A percentile compares a stretch with the other conserved stretches of the same genome.
phyloP scores from a whole-genome alignment of 306 rosid genomes.

The Ziziphus jujuba region DNA sequence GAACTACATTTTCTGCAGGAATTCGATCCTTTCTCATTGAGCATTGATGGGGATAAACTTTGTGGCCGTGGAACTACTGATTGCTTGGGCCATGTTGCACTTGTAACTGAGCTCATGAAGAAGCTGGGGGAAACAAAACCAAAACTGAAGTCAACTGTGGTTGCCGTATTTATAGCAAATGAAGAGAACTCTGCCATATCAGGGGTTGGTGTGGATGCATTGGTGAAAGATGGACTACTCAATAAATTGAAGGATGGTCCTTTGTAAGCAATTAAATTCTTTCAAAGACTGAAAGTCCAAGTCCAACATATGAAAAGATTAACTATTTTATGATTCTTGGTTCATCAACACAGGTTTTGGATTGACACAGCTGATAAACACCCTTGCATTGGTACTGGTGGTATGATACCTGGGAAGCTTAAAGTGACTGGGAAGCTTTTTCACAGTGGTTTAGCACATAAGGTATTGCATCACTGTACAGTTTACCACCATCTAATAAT shows the following conservation, averaged over 20 bases:
- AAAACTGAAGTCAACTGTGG: constrained; percentile 70
- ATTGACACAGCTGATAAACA: constrained; percentile 92
- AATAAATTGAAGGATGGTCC: constrained; percentile 77
- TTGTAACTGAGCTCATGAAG: constrained; percentile 76
- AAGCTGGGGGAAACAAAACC: constrained; percentile 79
- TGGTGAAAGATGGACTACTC: constrained; percentile 77
- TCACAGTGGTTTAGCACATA: constrained; percentile 89
- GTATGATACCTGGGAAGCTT: constrained; percentile 90
- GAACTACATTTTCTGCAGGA: constrained; percentile 53
- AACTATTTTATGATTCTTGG: constrained; percentile 22
- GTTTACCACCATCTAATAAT: background rate
- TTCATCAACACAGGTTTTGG: constrained; percentile 64
- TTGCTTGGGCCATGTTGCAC: constrained; percentile 94
- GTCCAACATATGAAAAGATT: no score
- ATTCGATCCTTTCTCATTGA: constrained; percentile 88
- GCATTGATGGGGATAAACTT: constrained; percentile 84
- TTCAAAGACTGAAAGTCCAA: no score
- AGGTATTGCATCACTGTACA: constrained; percentile 35
- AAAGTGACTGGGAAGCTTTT: constrained; percentile 78
- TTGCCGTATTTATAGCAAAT: constrained; percentile 83
- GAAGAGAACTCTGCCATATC: constrained; percentile 84
- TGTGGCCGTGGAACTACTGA: constrained; percentile 95
- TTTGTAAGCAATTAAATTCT: constrained; percentile 51
- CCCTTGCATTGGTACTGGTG: constrained; percentile 95
- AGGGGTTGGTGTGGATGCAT: constrained; percentile 90